phyloP scores from a whole-genome alignment of 2,329 filamentous ascomycete genomes.

The Fusarium humuli region DNA sequence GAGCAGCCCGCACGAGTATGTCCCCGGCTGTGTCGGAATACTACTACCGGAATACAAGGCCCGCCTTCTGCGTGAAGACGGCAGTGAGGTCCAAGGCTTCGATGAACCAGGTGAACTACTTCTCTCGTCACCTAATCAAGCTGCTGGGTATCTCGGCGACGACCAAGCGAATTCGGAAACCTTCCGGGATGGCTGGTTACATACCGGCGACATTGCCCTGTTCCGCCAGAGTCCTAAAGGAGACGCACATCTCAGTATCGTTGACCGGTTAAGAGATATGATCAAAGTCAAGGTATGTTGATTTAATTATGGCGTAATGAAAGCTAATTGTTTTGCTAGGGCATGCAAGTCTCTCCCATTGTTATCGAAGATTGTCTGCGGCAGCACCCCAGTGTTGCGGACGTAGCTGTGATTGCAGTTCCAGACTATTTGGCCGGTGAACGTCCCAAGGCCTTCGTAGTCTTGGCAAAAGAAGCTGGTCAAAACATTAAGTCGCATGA shows the following conservation, averaged over 20 bases:
- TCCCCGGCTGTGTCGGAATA: no score
- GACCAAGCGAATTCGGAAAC: neutral
- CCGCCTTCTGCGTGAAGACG: neutral
- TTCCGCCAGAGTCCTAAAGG: constrained; percentile 1
- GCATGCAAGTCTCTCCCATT: neutral
- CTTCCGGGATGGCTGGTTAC: neutral
- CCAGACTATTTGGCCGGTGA: neutral
- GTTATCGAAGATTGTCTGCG: neutral
- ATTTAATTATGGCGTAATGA: no score
- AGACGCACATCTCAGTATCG: neutral
- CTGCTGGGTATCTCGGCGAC: neutral
- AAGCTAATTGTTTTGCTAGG: neutral
- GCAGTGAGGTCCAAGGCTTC: fast-evolving
- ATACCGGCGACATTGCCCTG: neutral
- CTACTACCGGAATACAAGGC: neutral
- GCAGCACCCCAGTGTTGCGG: neutral
- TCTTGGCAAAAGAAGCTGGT: neutral
- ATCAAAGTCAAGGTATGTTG: constrained; percentile 6
- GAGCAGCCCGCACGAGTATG: no score
- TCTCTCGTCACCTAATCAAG: neutral
- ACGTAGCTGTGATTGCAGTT: neutral
- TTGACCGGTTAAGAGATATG: neutral
- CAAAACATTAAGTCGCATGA: neutral
- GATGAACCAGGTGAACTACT: neutral
- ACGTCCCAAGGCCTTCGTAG: neutral